Percentiles rank a stretch among this genome's conserved stretches.
phyloP scores from a whole-genome alignment of 2,329 filamentous ascomycete genomes.

The Beauveria medogensis region DNA sequence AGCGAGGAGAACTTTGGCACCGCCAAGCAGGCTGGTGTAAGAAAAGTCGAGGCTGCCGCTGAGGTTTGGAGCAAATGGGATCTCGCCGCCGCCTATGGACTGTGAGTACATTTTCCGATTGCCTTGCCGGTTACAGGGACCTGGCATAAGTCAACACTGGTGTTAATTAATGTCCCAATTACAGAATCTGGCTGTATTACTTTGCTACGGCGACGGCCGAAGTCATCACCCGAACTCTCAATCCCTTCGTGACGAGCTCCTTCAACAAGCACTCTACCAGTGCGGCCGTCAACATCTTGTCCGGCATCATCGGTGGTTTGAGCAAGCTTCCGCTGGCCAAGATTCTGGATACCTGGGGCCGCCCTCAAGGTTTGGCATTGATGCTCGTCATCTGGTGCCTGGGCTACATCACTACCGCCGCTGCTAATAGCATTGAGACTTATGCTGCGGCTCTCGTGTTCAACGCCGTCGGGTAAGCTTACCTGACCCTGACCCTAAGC shows the following conservation, averaged over 20 bases:
- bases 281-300: slow-evolving; percentile 44
- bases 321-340: slow-evolving; percentile 59
- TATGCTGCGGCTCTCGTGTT: slow-evolving; percentile 60
- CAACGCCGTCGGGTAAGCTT: slow-evolving; percentile 49
- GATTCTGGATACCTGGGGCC: slow-evolving; percentile 58
- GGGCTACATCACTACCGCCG: slow-evolving; percentile 58
- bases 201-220: slow-evolving; percentile 31
- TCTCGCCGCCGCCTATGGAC: slow-evolving; percentile 33
- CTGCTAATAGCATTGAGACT: slow-evolving; percentile 48
- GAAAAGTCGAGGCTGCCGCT: slow-evolving; percentile 40
- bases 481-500: not conserved
- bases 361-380: slow-evolving; percentile 52
- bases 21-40: slow-evolving; percentile 38
- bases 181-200: slow-evolving; percentile 33
- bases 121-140: not conserved
- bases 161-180: not conserved
- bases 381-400: slow-evolving; percentile 42
- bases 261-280: slow-evolving; percentile 48
- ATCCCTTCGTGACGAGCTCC: slow-evolving; percentile 40
- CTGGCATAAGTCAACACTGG: too few relatives aligned
- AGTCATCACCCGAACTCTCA: slow-evolving; percentile 31
- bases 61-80: slow-evolving; percentile 31
- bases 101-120: slow-evolving; percentile 25
- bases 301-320: slow-evolving; percentile 49
- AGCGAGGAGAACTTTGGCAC: slow-evolving; percentile 26